Evolutionary conservation across 805 yeast genomes (phyloP).

Genomic region (Candida methanosorbosa): DNA sequence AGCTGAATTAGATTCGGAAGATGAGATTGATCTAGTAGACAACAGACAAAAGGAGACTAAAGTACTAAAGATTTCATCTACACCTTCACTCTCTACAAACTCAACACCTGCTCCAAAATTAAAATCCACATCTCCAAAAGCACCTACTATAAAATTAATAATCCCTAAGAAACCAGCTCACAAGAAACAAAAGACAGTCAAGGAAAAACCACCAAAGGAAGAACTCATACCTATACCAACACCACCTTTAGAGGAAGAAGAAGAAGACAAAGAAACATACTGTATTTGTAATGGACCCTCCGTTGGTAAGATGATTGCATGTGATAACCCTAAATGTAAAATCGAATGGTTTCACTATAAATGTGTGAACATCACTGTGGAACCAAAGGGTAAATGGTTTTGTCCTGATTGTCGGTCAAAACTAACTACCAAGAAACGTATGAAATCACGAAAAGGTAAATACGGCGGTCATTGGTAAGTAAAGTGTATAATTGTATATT

Average conservation of each 20-base stretch:
- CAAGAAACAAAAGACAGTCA: not conserved
- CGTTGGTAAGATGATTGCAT: conserved; percentile 90
- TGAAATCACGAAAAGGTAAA: too few relatives aligned
- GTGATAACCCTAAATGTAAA: conserved; percentile 85
- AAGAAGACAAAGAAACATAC: conserved; percentile 21
- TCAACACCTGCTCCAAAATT: not conserved
- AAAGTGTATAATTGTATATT: too few relatives aligned
- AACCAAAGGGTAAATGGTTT: conserved; percentile 90
- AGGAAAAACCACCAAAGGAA: not conserved
- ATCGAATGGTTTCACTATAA: conserved; percentile 95
- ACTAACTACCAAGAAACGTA: too few relatives aligned
- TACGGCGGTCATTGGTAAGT: too few relatives aligned
- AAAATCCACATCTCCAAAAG: not conserved
- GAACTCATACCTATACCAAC: not conserved
- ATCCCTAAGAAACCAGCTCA: not conserved
- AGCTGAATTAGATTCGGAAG: not conserved
- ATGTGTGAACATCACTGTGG: conserved; percentile 83
- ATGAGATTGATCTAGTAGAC: not conserved
- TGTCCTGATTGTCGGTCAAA: conserved; percentile 88
- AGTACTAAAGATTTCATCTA: too few relatives aligned
- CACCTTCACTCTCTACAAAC: too few relatives aligned
- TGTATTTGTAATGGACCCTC: conserved; percentile 48
- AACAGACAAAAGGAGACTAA: not conserved
- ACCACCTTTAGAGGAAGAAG: conserved; percentile 5
- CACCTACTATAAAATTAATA: too few relatives aligned